These are phyloP conservation scores for Uronychia setigera DNA, from an alignment of 73 alveolate genomes.

Conservation along the genomic window DNA sequence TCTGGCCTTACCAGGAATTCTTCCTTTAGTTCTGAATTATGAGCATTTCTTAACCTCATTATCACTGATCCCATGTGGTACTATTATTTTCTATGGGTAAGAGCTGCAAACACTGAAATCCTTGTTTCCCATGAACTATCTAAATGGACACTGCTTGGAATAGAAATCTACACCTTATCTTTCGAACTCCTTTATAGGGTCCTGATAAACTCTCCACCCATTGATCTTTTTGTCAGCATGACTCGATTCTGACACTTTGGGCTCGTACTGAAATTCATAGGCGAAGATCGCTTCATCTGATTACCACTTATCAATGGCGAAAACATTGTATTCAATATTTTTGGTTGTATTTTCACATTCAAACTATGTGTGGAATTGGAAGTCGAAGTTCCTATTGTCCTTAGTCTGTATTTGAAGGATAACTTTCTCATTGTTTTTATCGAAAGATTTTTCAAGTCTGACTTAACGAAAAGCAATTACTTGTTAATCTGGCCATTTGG, in stretches of 20 bases:
- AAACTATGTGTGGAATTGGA: background rate
- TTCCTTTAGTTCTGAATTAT: constrained; percentile 74
- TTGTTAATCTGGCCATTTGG: background rate
- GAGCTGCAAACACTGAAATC: constrained; percentile 69
- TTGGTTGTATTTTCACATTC: background rate
- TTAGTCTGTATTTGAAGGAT: background rate
- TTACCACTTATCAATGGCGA: background rate
- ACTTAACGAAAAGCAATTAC: background rate
- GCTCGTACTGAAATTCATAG: no score
- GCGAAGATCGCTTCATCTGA: background rate
- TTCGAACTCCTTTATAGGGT: background rate
- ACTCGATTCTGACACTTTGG: background rate
- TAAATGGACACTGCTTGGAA: constrained; percentile 19
- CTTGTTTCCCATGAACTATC: constrained; percentile 37
- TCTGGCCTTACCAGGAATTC: constrained; percentile 83
- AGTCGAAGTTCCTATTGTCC: background rate
- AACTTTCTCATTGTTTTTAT: background rate
- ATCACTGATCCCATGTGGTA: constrained; percentile 69
- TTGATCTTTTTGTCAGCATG: background rate
- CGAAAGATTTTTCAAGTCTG: background rate
- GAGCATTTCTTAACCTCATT: constrained; percentile 61
- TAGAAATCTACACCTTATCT: background rate
- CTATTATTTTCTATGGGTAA: constrained; percentile 79
- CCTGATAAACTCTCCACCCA: background rate
- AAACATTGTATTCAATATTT: background rate